Evolutionary conservation across 2,329 filamentous ascomycete genomes (phyloP).

Genomic region (Blastomyces percursus): DNA sequence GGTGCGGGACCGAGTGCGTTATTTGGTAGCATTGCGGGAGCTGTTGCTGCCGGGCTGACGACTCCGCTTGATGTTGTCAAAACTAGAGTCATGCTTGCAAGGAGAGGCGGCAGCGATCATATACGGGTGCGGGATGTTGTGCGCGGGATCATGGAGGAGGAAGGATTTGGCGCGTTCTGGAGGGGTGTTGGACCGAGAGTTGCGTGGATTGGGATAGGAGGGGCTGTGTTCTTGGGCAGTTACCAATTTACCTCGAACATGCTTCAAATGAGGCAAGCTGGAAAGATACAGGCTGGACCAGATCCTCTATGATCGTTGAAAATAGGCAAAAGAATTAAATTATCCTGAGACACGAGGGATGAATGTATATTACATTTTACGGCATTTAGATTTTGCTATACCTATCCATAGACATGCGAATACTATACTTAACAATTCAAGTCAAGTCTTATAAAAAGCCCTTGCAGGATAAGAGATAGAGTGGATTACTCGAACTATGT

Average conservation of each 20-base stretch:
- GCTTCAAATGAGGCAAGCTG: slow-evolving; percentile 38
- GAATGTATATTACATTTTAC: not conserved
- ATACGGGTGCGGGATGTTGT: slow-evolving; percentile 43
- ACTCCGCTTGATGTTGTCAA: slow-evolving; percentile 95
- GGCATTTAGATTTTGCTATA: slow-evolving; percentile 3
- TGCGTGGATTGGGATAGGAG: slow-evolving; percentile 89
- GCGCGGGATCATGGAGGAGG: slow-evolving; percentile 46
- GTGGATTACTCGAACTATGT: not conserved
- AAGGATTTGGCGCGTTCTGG: slow-evolving; percentile 38
- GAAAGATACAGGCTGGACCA: slow-evolving; percentile 11
- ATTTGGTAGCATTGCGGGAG: slow-evolving; percentile 74
- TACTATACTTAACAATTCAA: not conserved
- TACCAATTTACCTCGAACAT: slow-evolving; percentile 83
- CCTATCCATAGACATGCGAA: slow-evolving; percentile 2
- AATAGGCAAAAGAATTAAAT: not conserved
- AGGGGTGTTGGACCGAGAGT: slow-evolving; percentile 62
- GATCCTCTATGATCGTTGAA: not conserved
- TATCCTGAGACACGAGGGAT: not conserved
- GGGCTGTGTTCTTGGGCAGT: slow-evolving; percentile 85
- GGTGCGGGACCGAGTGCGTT: slow-evolving; percentile 68
- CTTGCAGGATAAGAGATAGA: not conserved
- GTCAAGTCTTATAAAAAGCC: not conserved
- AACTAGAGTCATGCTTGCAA: slow-evolving; percentile 87
- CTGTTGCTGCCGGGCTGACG: slow-evolving; percentile 73
- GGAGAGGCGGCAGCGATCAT: slow-evolving; percentile 50